These are phyloP conservation scores for Boletus rubropictus DNA, from an alignment of 768 basidiomycete genomes.

Conservation along the genomic window DNA sequence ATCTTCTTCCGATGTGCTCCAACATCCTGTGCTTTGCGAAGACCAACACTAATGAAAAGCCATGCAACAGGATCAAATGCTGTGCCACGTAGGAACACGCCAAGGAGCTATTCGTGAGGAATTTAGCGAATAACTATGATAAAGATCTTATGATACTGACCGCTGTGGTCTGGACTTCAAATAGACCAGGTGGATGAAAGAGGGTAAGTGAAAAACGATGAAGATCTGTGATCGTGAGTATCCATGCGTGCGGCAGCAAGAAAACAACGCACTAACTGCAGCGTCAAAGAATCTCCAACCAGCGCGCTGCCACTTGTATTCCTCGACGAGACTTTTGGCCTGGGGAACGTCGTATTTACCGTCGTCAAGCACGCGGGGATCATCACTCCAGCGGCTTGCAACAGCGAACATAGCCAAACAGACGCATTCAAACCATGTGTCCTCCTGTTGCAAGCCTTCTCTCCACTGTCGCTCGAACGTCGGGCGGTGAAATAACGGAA, in stretches of 20 bases:
- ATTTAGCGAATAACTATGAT: constrained; percentile 4
- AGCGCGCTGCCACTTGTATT: constrained; percentile 45
- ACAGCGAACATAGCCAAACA: constrained; percentile 65
- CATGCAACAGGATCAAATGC: constrained; percentile 47
- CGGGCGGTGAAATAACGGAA: constrained; percentile 66
- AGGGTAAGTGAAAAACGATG: constrained; percentile 46
- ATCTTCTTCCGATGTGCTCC: constrained; percentile 67
- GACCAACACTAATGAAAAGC: constrained; percentile 48
- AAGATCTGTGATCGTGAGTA: constrained; percentile 36
- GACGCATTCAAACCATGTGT: constrained; percentile 55
- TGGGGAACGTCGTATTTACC: constrained; percentile 19
- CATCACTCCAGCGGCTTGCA: constrained; percentile 60
- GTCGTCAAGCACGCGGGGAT: constrained; percentile 50
- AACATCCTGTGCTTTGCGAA: constrained; percentile 65
- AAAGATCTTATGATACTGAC: constrained; percentile 28
- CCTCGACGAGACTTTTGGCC: constrained; percentile 24
- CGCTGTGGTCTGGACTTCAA: constrained; percentile 57
- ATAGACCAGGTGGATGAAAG: constrained; percentile 51
- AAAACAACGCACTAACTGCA: constrained; percentile 40
- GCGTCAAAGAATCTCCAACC: constrained; percentile 58
- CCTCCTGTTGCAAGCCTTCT: constrained; percentile 46
- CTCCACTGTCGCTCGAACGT: constrained; percentile 62
- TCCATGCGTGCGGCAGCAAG: not conserved
- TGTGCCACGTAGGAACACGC: constrained; percentile 50
- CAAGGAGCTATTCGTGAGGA: constrained; percentile 37